Percentiles rank a stretch among this genome's conserved stretches.
These are phyloP conservation scores for Neohortaea acidophila DNA, from an alignment of 495 filamentous ascomycete species.

Conservation along the genomic window DNA sequence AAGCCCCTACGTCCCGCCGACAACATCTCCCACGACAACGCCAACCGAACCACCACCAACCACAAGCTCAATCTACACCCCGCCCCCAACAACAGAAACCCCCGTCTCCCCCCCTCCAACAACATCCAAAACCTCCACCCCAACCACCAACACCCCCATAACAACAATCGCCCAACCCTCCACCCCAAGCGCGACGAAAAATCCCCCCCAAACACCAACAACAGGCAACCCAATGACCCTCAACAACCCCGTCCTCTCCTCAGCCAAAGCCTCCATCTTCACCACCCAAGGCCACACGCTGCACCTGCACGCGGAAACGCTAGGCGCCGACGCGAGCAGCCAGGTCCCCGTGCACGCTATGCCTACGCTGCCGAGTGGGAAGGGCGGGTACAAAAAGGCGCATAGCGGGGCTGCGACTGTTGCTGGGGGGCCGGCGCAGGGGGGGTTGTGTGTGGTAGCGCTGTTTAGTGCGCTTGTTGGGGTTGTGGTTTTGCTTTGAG, in stretches of 20 bases:
- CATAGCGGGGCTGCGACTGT: neutral
- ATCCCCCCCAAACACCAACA: neutral
- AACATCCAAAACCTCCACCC: no score
- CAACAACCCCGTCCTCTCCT: neutral
- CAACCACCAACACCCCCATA: no score
- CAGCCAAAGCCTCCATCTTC: neutral
- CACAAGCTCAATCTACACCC: no score
- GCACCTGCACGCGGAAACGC: neutral
- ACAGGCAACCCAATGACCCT: neutral
- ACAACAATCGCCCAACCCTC: neutral
- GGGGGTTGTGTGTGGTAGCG: conserved; percentile 1
- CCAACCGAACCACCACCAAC: no score
- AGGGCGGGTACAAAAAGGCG: neutral
- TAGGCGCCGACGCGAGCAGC: neutral
- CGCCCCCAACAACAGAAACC: no score
- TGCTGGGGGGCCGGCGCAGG: neutral
- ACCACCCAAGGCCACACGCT: neutral
- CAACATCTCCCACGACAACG: neutral
- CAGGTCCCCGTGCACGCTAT: neutral
- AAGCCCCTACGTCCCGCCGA: neutral
- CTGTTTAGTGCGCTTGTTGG: neutral
- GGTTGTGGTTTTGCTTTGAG: neutral
- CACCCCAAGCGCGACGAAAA: neutral
- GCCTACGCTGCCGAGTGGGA: neutral
- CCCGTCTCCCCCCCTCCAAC: no score